Evolutionary conservation across 495 filamentous ascomycete genomes (phyloP).

Genomic region (Penicillium tannophilum): DNA sequence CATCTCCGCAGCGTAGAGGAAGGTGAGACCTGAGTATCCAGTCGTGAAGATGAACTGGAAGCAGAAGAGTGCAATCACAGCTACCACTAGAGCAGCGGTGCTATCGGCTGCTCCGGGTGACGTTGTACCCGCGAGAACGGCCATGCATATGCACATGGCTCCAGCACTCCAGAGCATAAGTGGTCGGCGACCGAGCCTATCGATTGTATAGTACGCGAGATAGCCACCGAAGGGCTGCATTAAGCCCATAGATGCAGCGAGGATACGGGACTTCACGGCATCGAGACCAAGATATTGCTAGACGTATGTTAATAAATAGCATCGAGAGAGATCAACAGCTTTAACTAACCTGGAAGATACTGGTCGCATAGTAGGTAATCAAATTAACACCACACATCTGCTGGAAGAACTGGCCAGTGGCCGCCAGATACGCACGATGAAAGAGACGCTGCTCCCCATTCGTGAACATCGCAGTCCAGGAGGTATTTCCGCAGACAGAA

Average conservation of each 20-base stretch:
- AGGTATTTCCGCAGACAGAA: constrained; percentile 18
- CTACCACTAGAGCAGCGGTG: constrained; percentile 39
- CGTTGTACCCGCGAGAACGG: constrained; percentile 49
- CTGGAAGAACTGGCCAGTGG: constrained; percentile 49
- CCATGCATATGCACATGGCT: constrained; percentile 65
- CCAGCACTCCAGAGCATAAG: constrained; percentile 59
- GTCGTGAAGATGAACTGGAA: constrained; percentile 50
- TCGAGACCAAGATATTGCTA: constrained; percentile 57
- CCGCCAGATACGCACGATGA: constrained; percentile 30
- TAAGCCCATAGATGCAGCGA: constrained; percentile 75
- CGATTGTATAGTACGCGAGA: constrained; percentile 74
- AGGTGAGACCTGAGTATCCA: constrained; percentile 68
- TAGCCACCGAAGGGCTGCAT: constrained; percentile 75
- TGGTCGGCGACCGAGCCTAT: constrained; percentile 68
- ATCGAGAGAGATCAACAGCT: background rate
- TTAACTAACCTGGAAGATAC: constrained; percentile 44
- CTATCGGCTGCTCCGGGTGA: constrained; percentile 33
- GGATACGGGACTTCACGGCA: constrained; percentile 79
- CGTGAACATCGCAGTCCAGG: constrained; percentile 26
- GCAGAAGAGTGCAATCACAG: constrained; percentile 42
- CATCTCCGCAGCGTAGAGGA: constrained; percentile 66
- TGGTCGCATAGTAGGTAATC: constrained; percentile 62
- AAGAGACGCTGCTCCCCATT: constrained; percentile 27
- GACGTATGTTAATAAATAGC: constrained; percentile 6
- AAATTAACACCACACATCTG: constrained; percentile 62